A percentile compares a stretch with the other conserved stretches of the same genome.
Conservation (phyloP, 495 filamentous ascomycete species). For the Hyaloscypha finlandica region DNA sequence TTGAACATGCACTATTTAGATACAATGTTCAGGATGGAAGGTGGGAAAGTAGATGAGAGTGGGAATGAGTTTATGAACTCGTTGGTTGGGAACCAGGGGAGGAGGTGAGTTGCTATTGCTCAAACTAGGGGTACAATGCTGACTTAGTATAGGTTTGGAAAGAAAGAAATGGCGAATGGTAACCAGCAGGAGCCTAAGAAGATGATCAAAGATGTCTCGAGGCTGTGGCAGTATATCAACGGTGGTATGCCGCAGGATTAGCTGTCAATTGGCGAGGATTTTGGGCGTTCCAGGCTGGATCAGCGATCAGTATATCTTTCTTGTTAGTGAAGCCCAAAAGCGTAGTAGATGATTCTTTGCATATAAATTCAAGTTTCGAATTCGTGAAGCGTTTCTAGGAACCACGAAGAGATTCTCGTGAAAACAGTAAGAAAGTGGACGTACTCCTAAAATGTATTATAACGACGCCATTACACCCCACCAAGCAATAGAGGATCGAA, state of each 20-base stretch:
- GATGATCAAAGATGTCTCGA: slow-evolving; percentile 24
- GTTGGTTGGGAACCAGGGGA: not conserved
- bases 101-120: not conserved
- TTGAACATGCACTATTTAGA: slow-evolving; percentile 28
- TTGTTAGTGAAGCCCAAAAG: no score
- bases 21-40: slow-evolving; percentile 19
- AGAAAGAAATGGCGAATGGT: slow-evolving; percentile 5
- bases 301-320: no score
- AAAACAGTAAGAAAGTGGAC: no score
- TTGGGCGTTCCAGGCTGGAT: not conserved
- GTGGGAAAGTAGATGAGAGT: slow-evolving; percentile 22
- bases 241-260: slow-evolving; percentile 15
- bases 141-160: not conserved
- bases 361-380: no score
- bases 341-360: no score
- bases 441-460: no score
- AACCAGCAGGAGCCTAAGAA: not conserved
- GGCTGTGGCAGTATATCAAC: slow-evolving; percentile 27
- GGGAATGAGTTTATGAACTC: slow-evolving; percentile 26
- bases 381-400: no score
- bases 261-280: not conserved
- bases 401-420: no score
- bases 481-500: no score
- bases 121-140: not conserved
- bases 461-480: no score